Evolutionary conservation across 148 eudicot genomes (phyloP), one percentile per base, ranked within the genome.

Genomic region (Vaccinium corymbosum): DNA sequence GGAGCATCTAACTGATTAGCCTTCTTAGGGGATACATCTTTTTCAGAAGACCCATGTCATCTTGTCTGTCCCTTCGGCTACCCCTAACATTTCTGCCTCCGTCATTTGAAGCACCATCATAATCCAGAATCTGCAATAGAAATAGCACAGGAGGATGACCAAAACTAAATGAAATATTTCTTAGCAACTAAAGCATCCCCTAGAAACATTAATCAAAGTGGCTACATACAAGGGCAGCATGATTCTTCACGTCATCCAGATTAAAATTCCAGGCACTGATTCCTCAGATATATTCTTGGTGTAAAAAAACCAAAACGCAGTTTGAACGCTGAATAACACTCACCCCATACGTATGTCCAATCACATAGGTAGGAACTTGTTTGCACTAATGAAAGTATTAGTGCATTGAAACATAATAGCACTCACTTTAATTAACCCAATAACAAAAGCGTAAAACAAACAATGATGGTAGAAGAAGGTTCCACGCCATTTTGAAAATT

Each of bases 211-310:
- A 10, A 52, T 20, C 0, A 53, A 64, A 76, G 17, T 77, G 80
- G 66, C 35, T 68, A 89, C 96, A 91, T 93, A 94, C 98, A 83
- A 93, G 91, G 82, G 98, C 94, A 87, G 96, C 98, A 84, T 92
- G 98, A 83, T 91, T 93, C 92, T 97, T 97, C 91, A 97, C 85
- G 90, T 97, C 98, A 74, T 97, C 97, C 91, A 97, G 90, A 88
- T 97, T 94, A 81, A 94, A 97, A 86, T 97, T 97, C 99, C 98
- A 97, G 19, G 97, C 99, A 87, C 99, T 97, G 68, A 97, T 94
- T 83, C 99, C 99, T 85, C 97, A 91, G 52, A 94, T 97, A 83
- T 97, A 97, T 84, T 97, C 99, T 97, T 97, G 95, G 98, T 97
- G 95, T 89, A 94, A 59, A 83, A 49, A 50, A 83, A 17, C 7